These are phyloP conservation scores for Dryadomyces quercivorus DNA, from an alignment of 2,329 filamentous ascomycete genomes.

Conservation along the genomic window DNA sequence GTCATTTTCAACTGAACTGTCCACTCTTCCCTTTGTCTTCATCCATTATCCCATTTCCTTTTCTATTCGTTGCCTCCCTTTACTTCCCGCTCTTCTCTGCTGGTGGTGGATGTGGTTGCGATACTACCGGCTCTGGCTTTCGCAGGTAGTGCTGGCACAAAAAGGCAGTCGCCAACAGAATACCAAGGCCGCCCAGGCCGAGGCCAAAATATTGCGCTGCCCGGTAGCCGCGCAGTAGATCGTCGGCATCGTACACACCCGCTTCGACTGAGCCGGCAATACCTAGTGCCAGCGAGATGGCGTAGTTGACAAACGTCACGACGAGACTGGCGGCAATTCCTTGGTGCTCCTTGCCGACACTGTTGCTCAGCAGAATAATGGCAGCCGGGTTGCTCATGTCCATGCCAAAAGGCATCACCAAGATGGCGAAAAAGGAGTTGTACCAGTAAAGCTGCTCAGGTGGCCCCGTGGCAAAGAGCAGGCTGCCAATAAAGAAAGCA, in stretches of 20 bases:
- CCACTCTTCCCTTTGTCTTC: too few relatives aligned
- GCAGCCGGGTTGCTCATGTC: constrained; percentile 56
- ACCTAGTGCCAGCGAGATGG: constrained; percentile 52
- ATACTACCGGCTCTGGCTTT: not conserved
- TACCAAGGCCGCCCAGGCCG: constrained; percentile 23
- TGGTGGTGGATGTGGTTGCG: not conserved
- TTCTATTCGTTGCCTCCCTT: too few relatives aligned
- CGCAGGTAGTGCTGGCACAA: constrained; percentile 14
- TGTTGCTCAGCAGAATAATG: constrained; percentile 46
- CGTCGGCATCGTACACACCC: constrained; percentile 17
- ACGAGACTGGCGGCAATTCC: constrained; percentile 41
- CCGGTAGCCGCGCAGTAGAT: constrained; percentile 22
- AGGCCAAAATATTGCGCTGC: constrained; percentile 30
- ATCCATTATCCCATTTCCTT: too few relatives aligned
- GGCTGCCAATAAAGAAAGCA: constrained; percentile 29
- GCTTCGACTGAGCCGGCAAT: constrained; percentile 53
- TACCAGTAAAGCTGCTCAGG: constrained; percentile 50
- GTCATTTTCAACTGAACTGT: not conserved
- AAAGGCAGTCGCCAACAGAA: constrained; percentile 21
- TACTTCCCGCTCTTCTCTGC: not conserved
- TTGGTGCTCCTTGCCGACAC: constrained; percentile 31
- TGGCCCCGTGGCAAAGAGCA: constrained; percentile 34
- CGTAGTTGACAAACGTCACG: constrained; percentile 56
- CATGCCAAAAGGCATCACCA: constrained; percentile 51
- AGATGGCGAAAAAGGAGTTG: constrained; percentile 44